These are phyloP conservation scores for Colletotrichum coccodes DNA, from an alignment of 2,329 filamentous ascomycete genomes.

Conservation along the genomic window DNA sequence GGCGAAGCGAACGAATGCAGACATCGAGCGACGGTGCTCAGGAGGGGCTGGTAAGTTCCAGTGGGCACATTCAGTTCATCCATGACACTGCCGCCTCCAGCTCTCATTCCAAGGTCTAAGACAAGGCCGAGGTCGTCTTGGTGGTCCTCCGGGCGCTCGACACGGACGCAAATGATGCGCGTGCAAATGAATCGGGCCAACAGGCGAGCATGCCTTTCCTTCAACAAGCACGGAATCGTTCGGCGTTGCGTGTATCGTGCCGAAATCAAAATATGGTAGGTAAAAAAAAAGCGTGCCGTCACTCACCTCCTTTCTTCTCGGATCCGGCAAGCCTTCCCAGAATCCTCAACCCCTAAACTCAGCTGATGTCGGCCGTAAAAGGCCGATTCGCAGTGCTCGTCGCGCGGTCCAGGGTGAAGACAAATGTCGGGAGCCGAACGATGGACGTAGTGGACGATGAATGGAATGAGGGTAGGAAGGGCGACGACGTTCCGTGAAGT, in stretches of 20 bases:
- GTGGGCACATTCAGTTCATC: conserved; percentile 13
- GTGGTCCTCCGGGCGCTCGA: conserved; percentile 6
- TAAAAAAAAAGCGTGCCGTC: conserved; percentile 17
- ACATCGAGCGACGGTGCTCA: conserved; percentile 19
- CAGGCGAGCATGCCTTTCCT: conserved; percentile 3
- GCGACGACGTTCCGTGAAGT: conserved; percentile 23
- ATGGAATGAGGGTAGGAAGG: conserved; percentile 25
- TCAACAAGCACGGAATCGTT: not conserved
- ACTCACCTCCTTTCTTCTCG: conserved; percentile 32
- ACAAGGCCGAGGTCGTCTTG: conserved; percentile 31
- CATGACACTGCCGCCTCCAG: conserved; percentile 19
- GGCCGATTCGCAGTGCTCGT: conserved; percentile 35
- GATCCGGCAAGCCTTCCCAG: conserved; percentile 35
- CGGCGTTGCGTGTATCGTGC: not conserved
- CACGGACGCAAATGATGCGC: conserved; percentile 12
- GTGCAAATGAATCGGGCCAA: not conserved
- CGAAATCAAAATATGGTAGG: not conserved
- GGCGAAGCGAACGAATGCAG: conserved; percentile 6
- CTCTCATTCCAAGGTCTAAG: conserved; percentile 34
- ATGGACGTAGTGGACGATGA: conserved; percentile 29
- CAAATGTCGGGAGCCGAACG: conserved; percentile 11
- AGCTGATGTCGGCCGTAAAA: conserved; percentile 39
- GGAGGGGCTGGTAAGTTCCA: conserved; percentile 24
- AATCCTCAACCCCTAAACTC: conserved; percentile 39
- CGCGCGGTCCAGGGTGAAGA: conserved; percentile 30